These are phyloP conservation scores for Diddensiella transvaalensis DNA, from an alignment of 805 yeast species.

Conservation along the genomic window DNA sequence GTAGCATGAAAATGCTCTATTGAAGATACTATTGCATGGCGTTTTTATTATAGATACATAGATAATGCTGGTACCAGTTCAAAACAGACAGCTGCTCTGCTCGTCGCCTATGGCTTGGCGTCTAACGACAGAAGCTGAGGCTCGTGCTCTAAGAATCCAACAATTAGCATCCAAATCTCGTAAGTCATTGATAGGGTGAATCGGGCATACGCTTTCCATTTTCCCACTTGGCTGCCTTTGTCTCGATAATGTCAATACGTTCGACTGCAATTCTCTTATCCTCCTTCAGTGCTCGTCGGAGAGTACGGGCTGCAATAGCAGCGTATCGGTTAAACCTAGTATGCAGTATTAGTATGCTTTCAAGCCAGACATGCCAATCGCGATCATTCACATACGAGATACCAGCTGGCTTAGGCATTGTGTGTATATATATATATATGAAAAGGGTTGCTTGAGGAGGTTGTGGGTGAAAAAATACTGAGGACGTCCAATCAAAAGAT, in stretches of 20 bases:
- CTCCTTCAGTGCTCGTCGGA: constrained; percentile 84
- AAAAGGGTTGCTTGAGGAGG: neutral
- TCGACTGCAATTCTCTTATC: constrained; percentile 70
- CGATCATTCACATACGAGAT: constrained; percentile 28
- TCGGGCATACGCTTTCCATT: constrained; percentile 54
- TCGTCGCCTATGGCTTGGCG: too few relatives aligned
- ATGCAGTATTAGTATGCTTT: neutral
- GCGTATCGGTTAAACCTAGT: constrained; percentile 78
- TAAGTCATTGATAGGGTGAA: too few relatives aligned
- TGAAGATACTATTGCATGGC: too few relatives aligned
- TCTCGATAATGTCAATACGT: constrained; percentile 71
- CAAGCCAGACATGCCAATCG: neutral
- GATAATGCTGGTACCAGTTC: too few relatives aligned
- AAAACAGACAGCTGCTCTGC: too few relatives aligned
- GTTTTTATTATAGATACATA: too few relatives aligned
- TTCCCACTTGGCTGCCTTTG: constrained; percentile 64
- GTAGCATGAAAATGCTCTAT: too few relatives aligned
- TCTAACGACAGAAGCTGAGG: too few relatives aligned
- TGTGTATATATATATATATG: constrained; percentile 5
- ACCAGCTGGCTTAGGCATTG: constrained; percentile 33
- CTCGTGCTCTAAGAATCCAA: too few relatives aligned
- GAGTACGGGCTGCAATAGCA: constrained; percentile 83
- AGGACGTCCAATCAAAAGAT: constrained; percentile 1
- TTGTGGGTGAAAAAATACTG: too few relatives aligned
- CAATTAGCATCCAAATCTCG: too few relatives aligned